phyloP scores from a whole-genome alignment of 306 rosid genomes.

The Prunus mongolica region DNA sequence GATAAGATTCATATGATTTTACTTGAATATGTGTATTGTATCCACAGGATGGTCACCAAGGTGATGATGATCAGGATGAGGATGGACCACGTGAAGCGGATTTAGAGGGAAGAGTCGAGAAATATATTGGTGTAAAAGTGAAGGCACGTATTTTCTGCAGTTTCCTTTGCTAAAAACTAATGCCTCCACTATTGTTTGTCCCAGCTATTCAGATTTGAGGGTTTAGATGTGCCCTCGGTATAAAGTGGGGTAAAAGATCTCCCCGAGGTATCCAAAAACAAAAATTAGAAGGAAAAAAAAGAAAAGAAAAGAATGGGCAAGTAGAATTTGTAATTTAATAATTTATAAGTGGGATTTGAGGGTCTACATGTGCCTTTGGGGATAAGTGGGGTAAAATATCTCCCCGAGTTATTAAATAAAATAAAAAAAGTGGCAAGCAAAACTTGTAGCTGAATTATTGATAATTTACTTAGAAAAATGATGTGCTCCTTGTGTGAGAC shows the following conservation, averaged over 20 bases:
- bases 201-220: not conserved
- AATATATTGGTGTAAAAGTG: constrained; percentile 97
- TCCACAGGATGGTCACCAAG: constrained; percentile 76
- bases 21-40: constrained; percentile 22
- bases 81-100: constrained; percentile 81
- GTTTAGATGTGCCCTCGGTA: not conserved
- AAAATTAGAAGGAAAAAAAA: no score
- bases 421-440: not conserved
- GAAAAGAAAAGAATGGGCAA: no score
- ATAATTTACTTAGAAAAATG: not conserved
- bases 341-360: not conserved
- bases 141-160: constrained; percentile 55
- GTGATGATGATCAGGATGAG: constrained; percentile 80
- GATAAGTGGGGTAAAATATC: not conserved
- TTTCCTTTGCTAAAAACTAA: not conserved
- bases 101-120: constrained; percentile 87
- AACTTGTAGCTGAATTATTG: not conserved
- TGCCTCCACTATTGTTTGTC: not conserved
- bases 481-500: not conserved
- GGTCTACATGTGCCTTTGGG: not conserved
- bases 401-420: not conserved
- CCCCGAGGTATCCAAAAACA: not conserved
- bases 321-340: not conserved
- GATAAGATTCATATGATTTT: not conserved
- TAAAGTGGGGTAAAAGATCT: not conserved